Evolutionary conservation across 2,329 filamentous ascomycete genomes (phyloP), one percentile per base, ranked within the genome.

Genomic region (Orbilia ellipsospora): DNA sequence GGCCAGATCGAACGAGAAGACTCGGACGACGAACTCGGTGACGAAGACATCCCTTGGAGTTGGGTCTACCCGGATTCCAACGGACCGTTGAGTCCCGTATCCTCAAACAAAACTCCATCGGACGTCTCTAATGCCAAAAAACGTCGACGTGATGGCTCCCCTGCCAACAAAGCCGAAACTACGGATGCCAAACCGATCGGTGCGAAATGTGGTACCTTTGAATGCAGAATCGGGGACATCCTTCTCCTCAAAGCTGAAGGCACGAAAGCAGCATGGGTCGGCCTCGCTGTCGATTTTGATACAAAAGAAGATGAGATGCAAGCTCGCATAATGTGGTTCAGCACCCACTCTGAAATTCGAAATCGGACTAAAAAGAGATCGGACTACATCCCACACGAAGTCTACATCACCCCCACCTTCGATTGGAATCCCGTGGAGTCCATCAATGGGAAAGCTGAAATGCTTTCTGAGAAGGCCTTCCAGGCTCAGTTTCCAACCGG

Each of bases 241-340:
- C 90, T 98, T 42, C 85, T 98, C 48, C 86, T 99, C 66, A 96
- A 96, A 82, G 92, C 94, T 0, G 92, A 96, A 45, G 93, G 92
- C 2, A 61, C 79, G 12, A 88, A 88, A 48, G 92, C 96, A 80
- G 91, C 93, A 10, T 99, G 95, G 94, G 91, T 96, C 1, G 95
- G 92, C 40, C 89, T 99, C 77, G 90, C 97, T 62, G 91, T 90
- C 80, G 90, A 92, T 51, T 97, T 99, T 78, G 88, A 90, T 36
- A 89, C 91, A 54, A 87, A 92, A 18, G 89, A 91, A 12, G 90
- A 89, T 2, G 88, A 91, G 51, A 97, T 93, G 85, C 89, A 90
- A 26, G 94, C 92, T 66, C 91, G 90, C 77, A 95, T 99, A 80
- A 90, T 97, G 87, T 99, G 95, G 95, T 97, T 99, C 81, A 93